Conservation (phyloP, 257 asterid genomes). For the Scutellaria barbata region DNA sequence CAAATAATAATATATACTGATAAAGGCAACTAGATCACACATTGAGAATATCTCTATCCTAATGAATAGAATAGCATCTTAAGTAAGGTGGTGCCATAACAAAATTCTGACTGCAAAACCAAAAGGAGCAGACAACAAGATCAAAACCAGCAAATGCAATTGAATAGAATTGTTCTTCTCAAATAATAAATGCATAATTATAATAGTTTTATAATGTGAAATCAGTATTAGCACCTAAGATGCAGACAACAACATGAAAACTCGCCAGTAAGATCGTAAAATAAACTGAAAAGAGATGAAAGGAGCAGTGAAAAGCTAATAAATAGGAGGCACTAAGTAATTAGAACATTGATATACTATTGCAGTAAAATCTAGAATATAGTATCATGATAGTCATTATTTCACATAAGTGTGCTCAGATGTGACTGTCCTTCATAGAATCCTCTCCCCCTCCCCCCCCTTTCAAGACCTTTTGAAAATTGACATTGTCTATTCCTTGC, state of each 20-base stretch:
- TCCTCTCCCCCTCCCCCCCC: too few relatives aligned
- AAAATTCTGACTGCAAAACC: neutral
- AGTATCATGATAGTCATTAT: neutral
- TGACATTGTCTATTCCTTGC: neutral
- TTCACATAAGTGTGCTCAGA: neutral
- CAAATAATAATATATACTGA: conserved; percentile 7
- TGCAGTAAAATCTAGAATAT: neutral
- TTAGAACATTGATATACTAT: neutral
- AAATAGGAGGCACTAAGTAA: neutral
- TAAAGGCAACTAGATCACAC: conserved; percentile 19
- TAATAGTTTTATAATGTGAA: neutral
- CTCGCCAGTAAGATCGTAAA: neutral
- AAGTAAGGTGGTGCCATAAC: neutral
- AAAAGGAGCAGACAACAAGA: neutral
- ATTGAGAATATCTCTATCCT: neutral
- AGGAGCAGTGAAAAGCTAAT: neutral
- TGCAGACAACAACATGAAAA: neutral
- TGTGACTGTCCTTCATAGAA: neutral
- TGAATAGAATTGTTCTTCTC: neutral
- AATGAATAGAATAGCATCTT: conserved; percentile 1
- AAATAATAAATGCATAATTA: conserved; percentile 7
- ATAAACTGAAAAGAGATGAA: neutral
- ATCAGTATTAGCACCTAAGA: neutral
- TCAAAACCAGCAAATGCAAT: neutral
- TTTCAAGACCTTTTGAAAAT: neutral